Conservation (phyloP, 2,329 filamentous ascomycete species). For the Diaporthe sp. region DNA sequence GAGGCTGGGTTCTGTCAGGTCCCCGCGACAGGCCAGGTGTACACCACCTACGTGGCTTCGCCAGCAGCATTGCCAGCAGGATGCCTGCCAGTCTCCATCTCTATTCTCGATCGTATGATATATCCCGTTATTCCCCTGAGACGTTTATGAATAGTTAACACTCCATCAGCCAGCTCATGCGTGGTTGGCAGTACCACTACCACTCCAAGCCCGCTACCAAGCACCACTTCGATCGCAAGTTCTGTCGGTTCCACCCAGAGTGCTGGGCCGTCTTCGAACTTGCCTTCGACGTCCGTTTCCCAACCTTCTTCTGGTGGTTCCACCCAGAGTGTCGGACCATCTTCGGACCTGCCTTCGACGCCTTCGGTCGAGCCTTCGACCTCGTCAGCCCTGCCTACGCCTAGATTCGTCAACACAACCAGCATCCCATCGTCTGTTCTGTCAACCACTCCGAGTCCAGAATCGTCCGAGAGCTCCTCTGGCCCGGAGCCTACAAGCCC, state of each 20-base stretch:
- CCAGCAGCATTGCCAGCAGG: neutral
- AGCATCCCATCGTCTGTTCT: neutral
- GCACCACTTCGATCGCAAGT: neutral
- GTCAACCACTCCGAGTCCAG: neutral
- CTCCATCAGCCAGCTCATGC: neutral
- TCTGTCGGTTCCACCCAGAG: neutral
- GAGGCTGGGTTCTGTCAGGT: conserved; percentile 17
- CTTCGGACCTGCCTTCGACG: neutral
- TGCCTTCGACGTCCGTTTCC: neutral
- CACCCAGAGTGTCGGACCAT: neutral
- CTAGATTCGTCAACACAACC: neutral
- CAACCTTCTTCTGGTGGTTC: neutral
- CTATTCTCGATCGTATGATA: neutral
- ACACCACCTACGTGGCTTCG: neutral
- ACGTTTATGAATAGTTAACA: neutral
- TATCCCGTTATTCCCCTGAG: too few species aligned
- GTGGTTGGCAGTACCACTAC: neutral
- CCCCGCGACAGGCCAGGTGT: conserved; percentile 1
- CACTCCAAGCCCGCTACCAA: neutral
- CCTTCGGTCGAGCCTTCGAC: neutral
- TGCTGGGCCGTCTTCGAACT: neutral
- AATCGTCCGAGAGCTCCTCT: neutral
- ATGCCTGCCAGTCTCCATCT: neutral
- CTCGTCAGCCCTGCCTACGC: neutral
- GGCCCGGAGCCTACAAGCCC: neutral